phyloP scores from a whole-genome alignment of 345 rosid genomes.

The Jatropha curcas region DNA sequence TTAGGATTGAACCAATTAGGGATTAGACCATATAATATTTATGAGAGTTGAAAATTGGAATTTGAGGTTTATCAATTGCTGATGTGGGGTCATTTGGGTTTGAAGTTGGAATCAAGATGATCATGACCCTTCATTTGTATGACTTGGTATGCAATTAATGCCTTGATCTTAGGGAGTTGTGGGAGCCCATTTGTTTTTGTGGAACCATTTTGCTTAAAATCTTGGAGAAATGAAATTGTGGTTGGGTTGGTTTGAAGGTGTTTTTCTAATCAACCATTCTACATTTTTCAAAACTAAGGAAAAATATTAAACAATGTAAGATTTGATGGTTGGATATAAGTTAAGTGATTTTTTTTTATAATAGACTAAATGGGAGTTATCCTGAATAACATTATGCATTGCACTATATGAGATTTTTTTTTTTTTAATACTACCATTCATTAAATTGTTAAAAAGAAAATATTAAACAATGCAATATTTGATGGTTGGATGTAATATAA shows the following conservation, averaged over 20 bases:
- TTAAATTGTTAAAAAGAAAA: too few relatives aligned
- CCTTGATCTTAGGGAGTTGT: not conserved
- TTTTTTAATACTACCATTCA: too few relatives aligned
- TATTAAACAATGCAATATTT: too few relatives aligned
- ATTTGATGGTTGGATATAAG: too few relatives aligned
- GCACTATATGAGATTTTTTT: too few relatives aligned
- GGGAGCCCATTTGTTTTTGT: not conserved
- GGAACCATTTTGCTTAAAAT: not conserved
- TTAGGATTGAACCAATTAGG: not conserved
- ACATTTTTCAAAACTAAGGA: too few relatives aligned
- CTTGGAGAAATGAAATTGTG: not conserved
- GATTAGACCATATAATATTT: not conserved
- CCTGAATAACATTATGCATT: too few relatives aligned
- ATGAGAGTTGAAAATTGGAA: not conserved
- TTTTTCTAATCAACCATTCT: not conserved
- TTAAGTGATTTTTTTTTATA: too few relatives aligned
- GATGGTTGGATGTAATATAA: too few relatives aligned
- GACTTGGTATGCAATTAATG: not conserved
- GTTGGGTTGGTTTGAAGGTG: not conserved
- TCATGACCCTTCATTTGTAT: constrained; percentile 11
- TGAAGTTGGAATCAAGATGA: constrained; percentile 1
- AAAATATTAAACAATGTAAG: too few relatives aligned
- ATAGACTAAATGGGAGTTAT: too few relatives aligned
- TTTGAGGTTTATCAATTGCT: too few relatives aligned
- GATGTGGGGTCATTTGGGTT: not conserved